A percentile compares a stretch with the other conserved stretches of the same genome.
Evolutionary conservation across 73 alveolate species (phyloP).

Genomic region (Paramecium bursaria): DNA sequence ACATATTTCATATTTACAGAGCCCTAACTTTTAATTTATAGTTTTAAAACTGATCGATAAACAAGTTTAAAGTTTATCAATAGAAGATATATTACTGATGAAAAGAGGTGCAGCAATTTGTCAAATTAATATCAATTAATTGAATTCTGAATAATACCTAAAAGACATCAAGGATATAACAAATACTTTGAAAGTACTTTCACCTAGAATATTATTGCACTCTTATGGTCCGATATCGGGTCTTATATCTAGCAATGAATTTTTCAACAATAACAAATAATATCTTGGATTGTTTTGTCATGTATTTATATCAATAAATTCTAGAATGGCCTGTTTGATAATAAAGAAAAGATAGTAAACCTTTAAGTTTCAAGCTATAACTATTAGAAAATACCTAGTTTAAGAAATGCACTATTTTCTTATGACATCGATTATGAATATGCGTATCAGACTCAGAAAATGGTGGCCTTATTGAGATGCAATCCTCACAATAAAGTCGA

Average conservation of each 20-base stretch:
- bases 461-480: conserved; percentile 57
- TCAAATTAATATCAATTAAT: background rate
- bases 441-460: conserved; percentile 13
- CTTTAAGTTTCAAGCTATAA: background rate
- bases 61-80: background rate
- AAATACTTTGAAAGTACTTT: background rate
- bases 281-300: conserved; percentile 15
- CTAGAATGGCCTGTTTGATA: conserved; percentile 51
- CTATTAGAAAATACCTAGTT: conserved; percentile 6
- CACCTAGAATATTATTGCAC: background rate
- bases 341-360: background rate
- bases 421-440: conserved; percentile 5
- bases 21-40: background rate
- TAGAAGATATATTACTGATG: conserved; percentile 10
- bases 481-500: conserved; percentile 26
- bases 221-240: conserved; percentile 51
- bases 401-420: conserved; percentile 25
- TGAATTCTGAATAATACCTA: background rate
- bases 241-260: conserved; percentile 19
- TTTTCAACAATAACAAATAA: background rate
- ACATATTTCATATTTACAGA: conserved; percentile 8
- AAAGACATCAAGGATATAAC: background rate
- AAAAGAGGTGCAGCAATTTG: conserved; percentile 40
- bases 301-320: background rate
- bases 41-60: conserved; percentile 8